phyloP scores from a whole-genome alignment of 1,139 yeast genomes.

The Blastobotrys arbuscula region DNA sequence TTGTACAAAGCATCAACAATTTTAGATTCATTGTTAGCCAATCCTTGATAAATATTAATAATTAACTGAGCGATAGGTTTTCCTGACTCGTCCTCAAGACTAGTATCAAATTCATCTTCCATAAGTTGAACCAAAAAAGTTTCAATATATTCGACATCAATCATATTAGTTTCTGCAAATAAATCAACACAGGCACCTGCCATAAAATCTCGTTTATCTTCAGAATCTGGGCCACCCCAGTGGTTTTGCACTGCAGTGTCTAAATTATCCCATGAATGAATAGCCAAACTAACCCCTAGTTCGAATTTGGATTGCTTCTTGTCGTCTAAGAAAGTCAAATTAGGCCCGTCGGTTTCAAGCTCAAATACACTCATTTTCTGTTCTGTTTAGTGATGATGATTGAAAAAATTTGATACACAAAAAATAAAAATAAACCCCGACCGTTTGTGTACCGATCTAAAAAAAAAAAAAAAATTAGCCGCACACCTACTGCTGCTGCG shows the following conservation, averaged over 20 bases:
- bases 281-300: constrained; percentile 87
- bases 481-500: too few relatives aligned
- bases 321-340: constrained; percentile 52
- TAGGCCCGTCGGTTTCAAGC: constrained; percentile 29
- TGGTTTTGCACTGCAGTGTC: constrained; percentile 87
- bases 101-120: constrained; percentile 91
- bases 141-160: constrained; percentile 76
- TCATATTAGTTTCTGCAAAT: constrained; percentile 44
- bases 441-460: too few relatives aligned
- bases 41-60: constrained; percentile 60
- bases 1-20: constrained; percentile 55
- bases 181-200: constrained; percentile 77
- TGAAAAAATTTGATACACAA: too few relatives aligned
- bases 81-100: constrained; percentile 85
- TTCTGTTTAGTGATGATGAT: too few relatives aligned
- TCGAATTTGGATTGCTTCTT: constrained; percentile 80
- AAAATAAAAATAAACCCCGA: too few relatives aligned
- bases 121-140: constrained; percentile 81
- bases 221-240: constrained; percentile 95
- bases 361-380: constrained; percentile 10
- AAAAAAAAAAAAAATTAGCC: too few relatives aligned
- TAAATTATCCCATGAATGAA: constrained; percentile 84
- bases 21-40: constrained; percentile 46
- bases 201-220: constrained; percentile 93
- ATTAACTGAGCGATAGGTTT: constrained; percentile 64